phyloP scores from a whole-genome alignment of 192 early-diverging fungal species.

The Coemansia sp. region DNA sequence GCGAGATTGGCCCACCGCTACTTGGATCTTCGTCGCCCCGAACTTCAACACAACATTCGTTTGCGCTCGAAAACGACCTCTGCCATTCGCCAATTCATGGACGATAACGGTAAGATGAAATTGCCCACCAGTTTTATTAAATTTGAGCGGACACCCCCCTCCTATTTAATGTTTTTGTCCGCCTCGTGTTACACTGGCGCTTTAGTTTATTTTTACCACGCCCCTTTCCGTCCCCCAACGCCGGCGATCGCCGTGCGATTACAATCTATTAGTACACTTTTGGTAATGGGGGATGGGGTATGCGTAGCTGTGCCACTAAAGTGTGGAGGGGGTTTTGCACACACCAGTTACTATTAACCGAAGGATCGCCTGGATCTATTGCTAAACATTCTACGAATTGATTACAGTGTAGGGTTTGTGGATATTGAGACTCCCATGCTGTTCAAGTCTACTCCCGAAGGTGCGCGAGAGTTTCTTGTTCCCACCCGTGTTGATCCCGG shows the following conservation, averaged over 20 bases:
- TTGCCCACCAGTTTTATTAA: not conserved
- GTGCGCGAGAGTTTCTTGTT: constrained; percentile 92
- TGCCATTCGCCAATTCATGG: constrained; percentile 70
- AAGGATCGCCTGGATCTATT: not conserved
- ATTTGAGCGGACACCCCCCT: constrained; percentile 1
- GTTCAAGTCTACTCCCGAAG: constrained; percentile 92
- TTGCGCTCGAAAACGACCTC: constrained; percentile 67
- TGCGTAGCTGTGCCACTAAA: not conserved
- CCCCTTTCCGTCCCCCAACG: constrained; percentile 1
- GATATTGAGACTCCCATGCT: constrained; percentile 93
- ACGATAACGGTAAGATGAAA: constrained; percentile 59
- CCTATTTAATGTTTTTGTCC: not conserved
- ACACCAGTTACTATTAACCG: not conserved
- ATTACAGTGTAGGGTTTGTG: constrained; percentile 62
- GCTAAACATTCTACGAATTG: not conserved
- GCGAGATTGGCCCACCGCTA: constrained; percentile 73
- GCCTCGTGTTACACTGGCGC: constrained; percentile 1
- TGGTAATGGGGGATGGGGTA: not conserved
- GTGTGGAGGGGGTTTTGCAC: not conserved
- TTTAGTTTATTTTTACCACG: constrained; percentile 11
- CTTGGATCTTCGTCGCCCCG: constrained; percentile 77
- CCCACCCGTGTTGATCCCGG: constrained; percentile 73
- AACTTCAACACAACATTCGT: constrained; percentile 76
- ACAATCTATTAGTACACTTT: not conserved
- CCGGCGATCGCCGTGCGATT: constrained; percentile 4